phyloP scores from a whole-genome alignment of 805 yeast genomes.

The Candida morakotiae region DNA sequence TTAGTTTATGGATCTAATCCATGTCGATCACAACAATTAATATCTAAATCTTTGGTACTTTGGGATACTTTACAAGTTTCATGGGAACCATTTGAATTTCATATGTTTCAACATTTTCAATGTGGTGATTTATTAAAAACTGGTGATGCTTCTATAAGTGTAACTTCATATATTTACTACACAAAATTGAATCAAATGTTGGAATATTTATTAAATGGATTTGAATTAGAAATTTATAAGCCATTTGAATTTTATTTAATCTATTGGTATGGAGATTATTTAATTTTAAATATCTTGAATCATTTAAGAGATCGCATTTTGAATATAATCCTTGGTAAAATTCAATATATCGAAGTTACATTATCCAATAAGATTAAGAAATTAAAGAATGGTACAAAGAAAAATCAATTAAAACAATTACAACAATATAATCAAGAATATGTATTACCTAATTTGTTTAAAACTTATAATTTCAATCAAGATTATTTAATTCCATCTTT shows the following conservation, averaged over 20 bases:
- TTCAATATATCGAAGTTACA: slow-evolving; percentile 26
- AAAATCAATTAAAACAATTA: slow-evolving; percentile 28
- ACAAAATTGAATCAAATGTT: slow-evolving; percentile 69
- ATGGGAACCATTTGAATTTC: slow-evolving; percentile 61
- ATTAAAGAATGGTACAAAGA: slow-evolving; percentile 48
- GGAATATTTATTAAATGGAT: slow-evolving; percentile 67
- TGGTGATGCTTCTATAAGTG: slow-evolving; percentile 51
- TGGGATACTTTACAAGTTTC: slow-evolving; percentile 84
- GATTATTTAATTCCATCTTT: slow-evolving; percentile 16
- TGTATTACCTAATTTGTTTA: slow-evolving; percentile 33
- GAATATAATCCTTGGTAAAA: slow-evolving; percentile 29
- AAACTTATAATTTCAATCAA: slow-evolving; percentile 19
- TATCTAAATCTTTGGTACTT: slow-evolving; percentile 47
- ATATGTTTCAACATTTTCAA: slow-evolving; percentile 28
- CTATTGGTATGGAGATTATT: slow-evolving; percentile 62
- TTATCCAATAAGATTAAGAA: slow-evolving; percentile 43
- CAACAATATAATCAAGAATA: slow-evolving; percentile 25
- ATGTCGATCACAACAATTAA: slow-evolving; percentile 76
- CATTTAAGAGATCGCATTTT: slow-evolving; percentile 42
- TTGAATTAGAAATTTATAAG: slow-evolving; percentile 70
- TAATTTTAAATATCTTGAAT: slow-evolving; percentile 36
- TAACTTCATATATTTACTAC: slow-evolving; percentile 66
- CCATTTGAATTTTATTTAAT: slow-evolving; percentile 64
- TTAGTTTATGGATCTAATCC: slow-evolving; percentile 50
- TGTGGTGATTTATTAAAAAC: slow-evolving; percentile 34